These are phyloP conservation scores for Candida sithepensis DNA, from an alignment of 805 yeast species.

Conservation along the genomic window DNA sequence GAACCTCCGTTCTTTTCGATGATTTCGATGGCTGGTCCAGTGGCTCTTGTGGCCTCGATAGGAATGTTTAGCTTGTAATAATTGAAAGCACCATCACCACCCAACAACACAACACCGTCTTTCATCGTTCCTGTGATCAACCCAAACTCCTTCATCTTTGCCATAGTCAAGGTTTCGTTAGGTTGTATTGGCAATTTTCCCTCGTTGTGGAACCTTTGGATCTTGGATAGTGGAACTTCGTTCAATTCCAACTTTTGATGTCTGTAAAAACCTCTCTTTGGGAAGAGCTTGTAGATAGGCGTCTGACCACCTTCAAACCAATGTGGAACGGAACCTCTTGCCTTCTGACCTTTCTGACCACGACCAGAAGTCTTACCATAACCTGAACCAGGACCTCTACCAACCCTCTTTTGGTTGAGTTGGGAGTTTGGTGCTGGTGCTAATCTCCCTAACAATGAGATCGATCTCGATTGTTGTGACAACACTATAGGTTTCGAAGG, in stretches of 20 bases:
- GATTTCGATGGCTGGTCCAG: constrained; percentile 65
- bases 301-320: constrained; percentile 99
- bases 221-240: constrained; percentile 62
- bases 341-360: constrained; percentile 98
- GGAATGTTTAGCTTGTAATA: constrained; percentile 56
- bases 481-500: neutral
- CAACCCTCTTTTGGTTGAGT: constrained; percentile 64
- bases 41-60: constrained; percentile 81
- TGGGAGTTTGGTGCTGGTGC: constrained; percentile 63
- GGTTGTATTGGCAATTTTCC: constrained; percentile 58
- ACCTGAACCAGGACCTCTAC: constrained; percentile 94
- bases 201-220: constrained; percentile 65
- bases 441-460: constrained; percentile 50
- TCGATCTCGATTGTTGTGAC: constrained; percentile 19
- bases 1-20: constrained; percentile 73
- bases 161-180: constrained; percentile 69
- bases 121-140: constrained; percentile 64
- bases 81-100: constrained; percentile 53
- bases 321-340: constrained; percentile 82
- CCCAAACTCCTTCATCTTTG: constrained; percentile 71
- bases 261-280: constrained; percentile 84
- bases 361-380: constrained; percentile 94
- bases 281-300: constrained; percentile 78
- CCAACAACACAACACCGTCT: constrained; percentile 82
- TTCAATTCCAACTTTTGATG: constrained; percentile 49